These are phyloP conservation scores for Penicillium polonicum DNA, from an alignment of 2,329 filamentous ascomycete species.

Conservation along the genomic window DNA sequence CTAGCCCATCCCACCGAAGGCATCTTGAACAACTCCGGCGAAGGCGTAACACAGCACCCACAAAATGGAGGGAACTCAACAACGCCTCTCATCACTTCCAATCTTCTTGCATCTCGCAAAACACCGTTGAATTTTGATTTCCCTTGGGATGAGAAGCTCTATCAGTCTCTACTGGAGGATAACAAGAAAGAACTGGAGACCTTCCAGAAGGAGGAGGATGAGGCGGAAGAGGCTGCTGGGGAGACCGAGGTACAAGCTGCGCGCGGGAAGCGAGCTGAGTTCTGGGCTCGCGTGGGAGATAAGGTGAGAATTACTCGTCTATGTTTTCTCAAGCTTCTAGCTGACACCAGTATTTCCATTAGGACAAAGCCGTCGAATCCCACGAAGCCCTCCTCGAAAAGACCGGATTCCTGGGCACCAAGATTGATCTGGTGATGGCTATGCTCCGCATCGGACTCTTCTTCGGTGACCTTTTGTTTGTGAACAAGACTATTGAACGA, in stretches of 20 bases:
- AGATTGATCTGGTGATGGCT: slow-evolving; percentile 94
- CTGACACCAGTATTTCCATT: slow-evolving; percentile 11
- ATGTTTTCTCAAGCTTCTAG: slow-evolving; percentile 1
- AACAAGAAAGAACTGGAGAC: slow-evolving; percentile 75
- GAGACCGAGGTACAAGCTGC: slow-evolving; percentile 94
- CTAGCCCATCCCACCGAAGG: slow-evolving; percentile 68
- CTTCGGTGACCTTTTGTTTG: slow-evolving; percentile 87
- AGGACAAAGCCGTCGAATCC: slow-evolving; percentile 91
- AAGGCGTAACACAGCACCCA: slow-evolving; percentile 55
- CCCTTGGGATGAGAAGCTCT: slow-evolving; percentile 88
- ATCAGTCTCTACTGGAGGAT: slow-evolving; percentile 71
- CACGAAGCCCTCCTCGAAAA: slow-evolving; percentile 95
- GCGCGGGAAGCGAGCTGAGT: slow-evolving; percentile 90
- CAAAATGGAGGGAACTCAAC: slow-evolving; percentile 37
- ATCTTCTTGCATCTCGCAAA: slow-evolving; percentile 72
- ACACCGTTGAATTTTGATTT: slow-evolving; percentile 65
- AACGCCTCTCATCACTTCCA: slow-evolving; percentile 60
- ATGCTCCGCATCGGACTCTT: slow-evolving; percentile 95
- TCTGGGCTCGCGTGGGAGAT: slow-evolving; percentile 92
- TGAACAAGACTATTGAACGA: slow-evolving; percentile 91
- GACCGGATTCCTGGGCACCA: slow-evolving; percentile 92
- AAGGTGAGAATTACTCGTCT: slow-evolving; percentile 61
- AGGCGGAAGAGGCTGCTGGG: slow-evolving; percentile 91
- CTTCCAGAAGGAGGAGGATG: slow-evolving; percentile 83
- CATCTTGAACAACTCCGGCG: slow-evolving; percentile 73